Conservation (phyloP, 352 stramenopile genomes). For the Globisporangium middletonii region DNA sequence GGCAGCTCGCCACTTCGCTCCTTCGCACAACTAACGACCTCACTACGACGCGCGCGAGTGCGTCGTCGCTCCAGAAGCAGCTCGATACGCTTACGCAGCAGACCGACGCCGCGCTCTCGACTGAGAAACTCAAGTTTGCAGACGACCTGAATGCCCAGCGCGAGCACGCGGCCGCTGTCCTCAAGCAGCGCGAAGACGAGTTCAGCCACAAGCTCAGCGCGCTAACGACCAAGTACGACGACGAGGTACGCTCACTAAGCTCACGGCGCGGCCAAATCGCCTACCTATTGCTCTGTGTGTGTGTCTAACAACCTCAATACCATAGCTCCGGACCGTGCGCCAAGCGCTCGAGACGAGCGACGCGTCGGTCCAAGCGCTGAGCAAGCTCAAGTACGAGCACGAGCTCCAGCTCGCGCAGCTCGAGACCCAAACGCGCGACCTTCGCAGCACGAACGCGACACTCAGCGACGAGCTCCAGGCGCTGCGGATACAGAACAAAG, state of each 20-base stretch:
- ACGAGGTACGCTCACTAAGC: conserved; percentile 37
- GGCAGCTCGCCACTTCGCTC: conserved; percentile 28
- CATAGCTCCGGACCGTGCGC: conserved; percentile 44
- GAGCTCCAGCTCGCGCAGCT: conserved; percentile 76
- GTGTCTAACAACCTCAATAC: background rate
- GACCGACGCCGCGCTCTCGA: conserved; percentile 47
- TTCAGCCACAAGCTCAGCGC: conserved; percentile 63
- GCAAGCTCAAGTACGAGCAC: conserved; percentile 73
- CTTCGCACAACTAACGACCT: conserved; percentile 42
- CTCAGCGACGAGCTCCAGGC: conserved; percentile 44
- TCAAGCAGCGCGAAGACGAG: conserved; percentile 62
- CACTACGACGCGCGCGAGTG: conserved; percentile 30
- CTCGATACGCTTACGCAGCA: conserved; percentile 48
- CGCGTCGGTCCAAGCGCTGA: conserved; percentile 41
- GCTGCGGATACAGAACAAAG: conserved; percentile 65
- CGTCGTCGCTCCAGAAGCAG: conserved; percentile 38
- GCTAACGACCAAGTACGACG: conserved; percentile 48
- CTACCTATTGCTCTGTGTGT: background rate
- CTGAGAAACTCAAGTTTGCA: conserved; percentile 62
- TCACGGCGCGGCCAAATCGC: too few species aligned
- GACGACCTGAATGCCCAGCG: conserved; percentile 59
- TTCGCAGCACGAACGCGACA: conserved; percentile 32
- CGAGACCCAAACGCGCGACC: conserved; percentile 48
- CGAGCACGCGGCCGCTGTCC: conserved; percentile 26
- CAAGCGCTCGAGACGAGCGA: conserved; percentile 42